Conservation (phyloP, 176 grass and related monocot species). For the Leersia perrieri region DNA sequence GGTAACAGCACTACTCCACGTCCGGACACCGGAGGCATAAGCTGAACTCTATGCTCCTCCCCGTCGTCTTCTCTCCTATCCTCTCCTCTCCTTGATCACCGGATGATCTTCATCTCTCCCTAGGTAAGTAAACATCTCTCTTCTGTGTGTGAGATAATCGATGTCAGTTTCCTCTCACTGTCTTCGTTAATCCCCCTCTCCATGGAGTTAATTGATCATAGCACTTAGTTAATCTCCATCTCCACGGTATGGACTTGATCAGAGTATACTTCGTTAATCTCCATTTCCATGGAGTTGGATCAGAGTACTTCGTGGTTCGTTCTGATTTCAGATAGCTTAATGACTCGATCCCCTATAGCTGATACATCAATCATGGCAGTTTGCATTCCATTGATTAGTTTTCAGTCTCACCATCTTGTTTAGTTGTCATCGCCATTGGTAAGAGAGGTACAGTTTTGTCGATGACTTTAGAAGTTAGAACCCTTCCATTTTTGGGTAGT, state of each 20-base stretch:
- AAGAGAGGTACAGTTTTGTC: not conserved
- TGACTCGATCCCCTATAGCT: not conserved
- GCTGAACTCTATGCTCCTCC: not conserved
- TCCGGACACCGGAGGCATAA: not conserved
- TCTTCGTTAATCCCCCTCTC: not conserved
- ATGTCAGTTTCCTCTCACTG: no score
- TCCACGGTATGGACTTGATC: not conserved
- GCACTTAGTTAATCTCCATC: not conserved
- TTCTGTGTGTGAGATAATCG: not conserved
- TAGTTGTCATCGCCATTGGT: not conserved
- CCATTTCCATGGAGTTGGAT: not conserved
- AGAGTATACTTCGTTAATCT: not conserved
- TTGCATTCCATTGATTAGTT: not conserved
- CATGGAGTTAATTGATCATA: not conserved
- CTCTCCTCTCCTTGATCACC: no score
- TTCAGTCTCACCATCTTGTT: not conserved
- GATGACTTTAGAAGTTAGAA: no score
- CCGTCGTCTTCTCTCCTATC: not conserved
- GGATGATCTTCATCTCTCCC: not conserved
- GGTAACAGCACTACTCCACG: not conserved
- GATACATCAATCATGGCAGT: not conserved
- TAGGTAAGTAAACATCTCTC: not conserved
- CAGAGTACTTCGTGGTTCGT: not conserved
- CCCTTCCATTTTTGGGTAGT: no score
- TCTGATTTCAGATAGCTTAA: not conserved